Evolutionary conservation across 345 rosid species (phyloP).

Genomic region (Draba incana): DNA sequence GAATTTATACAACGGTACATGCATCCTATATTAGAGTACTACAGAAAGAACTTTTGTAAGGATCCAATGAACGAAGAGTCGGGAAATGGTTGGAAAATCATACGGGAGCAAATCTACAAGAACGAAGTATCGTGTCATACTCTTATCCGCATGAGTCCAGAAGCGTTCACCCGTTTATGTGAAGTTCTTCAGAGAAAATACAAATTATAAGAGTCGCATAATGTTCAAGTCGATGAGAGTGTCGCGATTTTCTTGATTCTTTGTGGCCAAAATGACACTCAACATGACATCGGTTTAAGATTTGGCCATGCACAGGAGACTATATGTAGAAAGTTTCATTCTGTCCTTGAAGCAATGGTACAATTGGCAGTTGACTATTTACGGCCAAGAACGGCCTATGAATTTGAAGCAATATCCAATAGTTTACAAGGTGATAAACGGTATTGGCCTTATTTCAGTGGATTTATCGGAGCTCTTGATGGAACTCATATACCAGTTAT

Average conservation of each 20-base stretch:
- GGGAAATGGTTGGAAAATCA: no score
- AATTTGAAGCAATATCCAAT: no score
- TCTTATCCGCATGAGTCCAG: no score
- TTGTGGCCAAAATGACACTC: slow-evolving; percentile 4
- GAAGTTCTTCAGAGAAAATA: background rate
- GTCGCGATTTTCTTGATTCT: background rate
- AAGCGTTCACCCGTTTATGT: no score
- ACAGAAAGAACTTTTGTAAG: no score
- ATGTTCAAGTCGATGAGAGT: background rate
- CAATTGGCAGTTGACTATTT: background rate
- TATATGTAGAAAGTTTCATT: background rate
- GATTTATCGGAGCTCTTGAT: background rate
- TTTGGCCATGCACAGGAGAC: slow-evolving; percentile 1
- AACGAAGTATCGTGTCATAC: no score
- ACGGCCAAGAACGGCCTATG: no score
- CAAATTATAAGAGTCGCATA: background rate
- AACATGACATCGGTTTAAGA: background rate
- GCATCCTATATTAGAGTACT: no score
- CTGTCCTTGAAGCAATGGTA: background rate
- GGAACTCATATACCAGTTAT: background rate
- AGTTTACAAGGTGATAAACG: background rate
- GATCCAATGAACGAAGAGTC: no score
- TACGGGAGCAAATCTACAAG: no score
- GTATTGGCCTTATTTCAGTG: background rate
- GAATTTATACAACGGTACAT: no score